Evolutionary conservation across 495 filamentous ascomycete species (phyloP).

Genomic region (Lasiosphaeriaceae sp.): DNA sequence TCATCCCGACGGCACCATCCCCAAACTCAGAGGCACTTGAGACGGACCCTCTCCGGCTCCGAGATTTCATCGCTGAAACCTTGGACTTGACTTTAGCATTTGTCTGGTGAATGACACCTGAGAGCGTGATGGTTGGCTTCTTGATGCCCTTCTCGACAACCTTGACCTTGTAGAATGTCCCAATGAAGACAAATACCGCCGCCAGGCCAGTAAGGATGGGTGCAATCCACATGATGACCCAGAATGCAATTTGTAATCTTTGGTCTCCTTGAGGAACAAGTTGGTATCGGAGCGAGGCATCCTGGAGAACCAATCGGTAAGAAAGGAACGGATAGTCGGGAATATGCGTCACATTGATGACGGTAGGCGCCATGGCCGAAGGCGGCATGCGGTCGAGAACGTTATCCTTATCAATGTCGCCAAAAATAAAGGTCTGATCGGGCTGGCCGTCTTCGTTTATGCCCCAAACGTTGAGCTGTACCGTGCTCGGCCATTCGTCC

Average conservation of each 20-base stretch:
- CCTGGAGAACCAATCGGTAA: slow-evolving; percentile 53
- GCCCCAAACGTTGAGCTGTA: slow-evolving; percentile 62
- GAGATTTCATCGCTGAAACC: slow-evolving; percentile 12
- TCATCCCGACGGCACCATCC: slow-evolving; percentile 21
- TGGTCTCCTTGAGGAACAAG: slow-evolving; percentile 21
- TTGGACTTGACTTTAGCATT: slow-evolving; percentile 41
- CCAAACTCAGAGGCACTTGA: slow-evolving; percentile 5
- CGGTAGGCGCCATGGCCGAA: slow-evolving; percentile 43
- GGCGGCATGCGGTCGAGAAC: slow-evolving; percentile 60
- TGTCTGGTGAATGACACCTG: slow-evolving; percentile 30
- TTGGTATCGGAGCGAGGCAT: slow-evolving; percentile 37
- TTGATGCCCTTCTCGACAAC: slow-evolving; percentile 45
- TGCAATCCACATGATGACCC: slow-evolving; percentile 32
- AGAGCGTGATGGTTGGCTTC: slow-evolving; percentile 8
- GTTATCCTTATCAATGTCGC: slow-evolving; percentile 56
- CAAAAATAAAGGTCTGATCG: slow-evolving; percentile 53
- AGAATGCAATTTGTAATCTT: slow-evolving; percentile 5
- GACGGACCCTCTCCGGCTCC: slow-evolving; percentile 9
- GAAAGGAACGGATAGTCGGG: slow-evolving; percentile 49
- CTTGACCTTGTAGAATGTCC: slow-evolving; percentile 55
- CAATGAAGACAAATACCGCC: slow-evolving; percentile 56
- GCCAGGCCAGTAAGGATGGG: slow-evolving; percentile 47
- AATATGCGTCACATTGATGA: slow-evolving; percentile 57
- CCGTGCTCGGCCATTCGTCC: slow-evolving; percentile 57
- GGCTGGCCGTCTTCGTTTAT: slow-evolving; percentile 59